phyloP scores from a whole-genome alignment of 208 protist species.

The Trichomonas vaginalis region DNA sequence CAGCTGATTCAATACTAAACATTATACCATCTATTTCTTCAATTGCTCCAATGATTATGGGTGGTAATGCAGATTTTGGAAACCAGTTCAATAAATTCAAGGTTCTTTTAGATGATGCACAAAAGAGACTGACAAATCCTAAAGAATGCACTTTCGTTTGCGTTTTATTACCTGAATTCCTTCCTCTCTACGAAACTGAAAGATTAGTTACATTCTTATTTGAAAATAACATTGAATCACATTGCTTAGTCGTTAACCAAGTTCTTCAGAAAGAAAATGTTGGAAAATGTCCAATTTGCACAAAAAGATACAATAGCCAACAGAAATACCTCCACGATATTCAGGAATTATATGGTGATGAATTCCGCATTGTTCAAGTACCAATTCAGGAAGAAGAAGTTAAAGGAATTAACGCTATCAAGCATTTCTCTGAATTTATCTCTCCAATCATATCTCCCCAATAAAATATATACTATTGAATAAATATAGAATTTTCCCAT shows the following conservation, averaged over 20 bases:
- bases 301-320: neutral
- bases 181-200: slow-evolving; percentile 95
- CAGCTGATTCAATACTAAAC: neutral
- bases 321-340: neutral
- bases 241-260: slow-evolving; percentile 15
- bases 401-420: neutral
- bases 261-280: neutral
- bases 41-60: neutral
- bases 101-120: slow-evolving; percentile 17
- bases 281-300: neutral
- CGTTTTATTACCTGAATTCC: slow-evolving; percentile 93
- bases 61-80: neutral
- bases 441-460: neutral
- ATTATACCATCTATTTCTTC: neutral
- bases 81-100: neutral
- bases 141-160: slow-evolving; percentile 79
- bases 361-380: slow-evolving; percentile 6
- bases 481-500: too few species aligned
- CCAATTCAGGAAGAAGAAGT: neutral
- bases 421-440: neutral
- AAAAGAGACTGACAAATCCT: slow-evolving; percentile 34
- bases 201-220: slow-evolving; percentile 82
- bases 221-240: slow-evolving; percentile 23
- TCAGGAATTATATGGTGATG: slow-evolving; percentile 8
- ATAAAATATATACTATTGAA: too few species aligned